Evolutionary conservation across 306 rosid species (phyloP), one percentile per base, ranked within the genome.

Genomic region (Vigna mungo): DNA sequence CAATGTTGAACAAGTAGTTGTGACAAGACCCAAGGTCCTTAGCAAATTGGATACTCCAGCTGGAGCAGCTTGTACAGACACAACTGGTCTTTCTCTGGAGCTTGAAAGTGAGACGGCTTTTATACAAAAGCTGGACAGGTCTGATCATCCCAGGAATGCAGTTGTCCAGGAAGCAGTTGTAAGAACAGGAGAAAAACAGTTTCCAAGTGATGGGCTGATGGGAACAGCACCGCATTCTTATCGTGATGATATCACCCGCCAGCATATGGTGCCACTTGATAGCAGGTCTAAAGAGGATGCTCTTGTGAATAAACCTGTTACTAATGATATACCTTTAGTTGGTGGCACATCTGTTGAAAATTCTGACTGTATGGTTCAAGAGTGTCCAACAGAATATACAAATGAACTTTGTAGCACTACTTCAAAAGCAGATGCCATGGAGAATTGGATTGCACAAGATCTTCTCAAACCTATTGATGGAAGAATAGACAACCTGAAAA

Each of bases 381-480:
- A 83, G 67, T 77, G 80, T 80, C 87, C 96, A 6, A 79, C 77
- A 48, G 94, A 81, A n/a, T 72, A 77, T 80, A 47, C 71, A 21
- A 79, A 82, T 64, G 84, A 76, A 44, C 79, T 56, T 77, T 66
- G 71, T 63, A 79, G 82, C 72, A 32, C 83, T 37, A 68, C 77
- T 77, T 75, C 89, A 30, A 88, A 76, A 56, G 79, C 82, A 61
- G 90, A 86, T 85, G 68, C 79, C 53, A 64, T 75, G 44, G 89
- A 83, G 25, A 81, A 83, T 78, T 75, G 85, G 80, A 80, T 83
- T 48, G 55, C 82, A 37, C 72, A 78, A 51, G 90, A 88, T 81
- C 89, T 84, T 53, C 71, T 80, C 82, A 83, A 88, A 83, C 89
- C 87, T 74, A 81, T 83, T 43, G 91, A 87, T 80, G 91, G 83